phyloP scores from a whole-genome alignment of 169 alveolate species.

The Plasmodium ovale region DNA sequence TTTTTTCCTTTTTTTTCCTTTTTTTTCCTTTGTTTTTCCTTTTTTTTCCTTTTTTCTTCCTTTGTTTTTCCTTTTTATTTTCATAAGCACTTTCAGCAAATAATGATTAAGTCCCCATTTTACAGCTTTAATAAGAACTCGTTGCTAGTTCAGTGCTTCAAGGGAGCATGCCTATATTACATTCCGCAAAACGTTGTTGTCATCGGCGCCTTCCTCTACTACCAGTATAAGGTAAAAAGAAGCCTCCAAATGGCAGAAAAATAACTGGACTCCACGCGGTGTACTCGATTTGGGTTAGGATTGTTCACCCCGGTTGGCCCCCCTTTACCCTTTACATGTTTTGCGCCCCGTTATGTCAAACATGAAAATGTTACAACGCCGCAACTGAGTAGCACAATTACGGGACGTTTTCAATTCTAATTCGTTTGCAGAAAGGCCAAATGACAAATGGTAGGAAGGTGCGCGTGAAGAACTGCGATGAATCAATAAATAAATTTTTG shows the following conservation, averaged over 20 bases:
- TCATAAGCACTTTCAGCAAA: too few relatives aligned
- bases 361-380: too few relatives aligned
- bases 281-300: too few relatives aligned
- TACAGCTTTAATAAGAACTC: constrained; percentile 70
- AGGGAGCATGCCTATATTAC: constrained; percentile 52
- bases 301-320: too few relatives aligned
- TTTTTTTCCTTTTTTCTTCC: not conserved
- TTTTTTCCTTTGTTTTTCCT: not conserved
- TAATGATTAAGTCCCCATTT: constrained; percentile 73
- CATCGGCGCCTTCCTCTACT: constrained; percentile 38
- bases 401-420: not conserved
- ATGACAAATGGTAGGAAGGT: constrained; percentile 20
- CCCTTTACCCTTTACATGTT: too few relatives aligned
- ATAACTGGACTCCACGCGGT: too few relatives aligned
- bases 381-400: too few relatives aligned
- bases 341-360: too few relatives aligned
- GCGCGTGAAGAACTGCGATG: constrained; percentile 43
- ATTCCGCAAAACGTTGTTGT: constrained; percentile 59
- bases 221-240: constrained; percentile 54
- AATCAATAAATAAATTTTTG: constrained; percentile 60
- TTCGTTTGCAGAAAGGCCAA: constrained; percentile 26
- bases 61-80: too few relatives aligned
- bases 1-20: not conserved
- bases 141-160: constrained; percentile 61
- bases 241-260: too few relatives aligned